Base-by-base conservation (phyloP, 208 protist genomes). In the Crithidia sp. region DNA sequence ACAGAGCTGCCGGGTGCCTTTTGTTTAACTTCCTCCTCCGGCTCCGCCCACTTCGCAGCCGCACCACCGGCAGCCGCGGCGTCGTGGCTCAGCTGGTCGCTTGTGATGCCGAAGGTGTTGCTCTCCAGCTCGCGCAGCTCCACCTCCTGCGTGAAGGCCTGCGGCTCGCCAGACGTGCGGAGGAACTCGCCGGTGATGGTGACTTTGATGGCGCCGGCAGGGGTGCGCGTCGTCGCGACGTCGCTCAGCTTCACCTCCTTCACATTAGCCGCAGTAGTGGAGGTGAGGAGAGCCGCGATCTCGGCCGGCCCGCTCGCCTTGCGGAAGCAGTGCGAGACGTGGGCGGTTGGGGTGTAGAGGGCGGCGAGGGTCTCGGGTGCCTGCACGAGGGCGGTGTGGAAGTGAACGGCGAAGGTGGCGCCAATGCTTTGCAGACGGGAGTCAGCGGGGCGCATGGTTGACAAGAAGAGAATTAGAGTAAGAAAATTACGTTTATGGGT, bases 371-470 rank as follows among this genome's bases (percentile, higher is more conserved):
- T 63, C 59, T 67, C 66, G 2, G 87, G 86, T n/a, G 59, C 28
- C 69, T 89, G 55, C 65, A 92, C 83, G 10, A 96, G 72, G 13
- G 68, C 49, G 16, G 79, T 89, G 82, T 92, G 93, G 80, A 93
- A 96, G 54, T 81, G 82, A 52, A 68, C 66, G 37, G 85, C 83
- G 56, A 96, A 96, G 68, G 76, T 92, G 7, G 79, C 89, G 10
- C 79, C 88, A 43, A 96, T 66, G 67, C 71, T 76, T 50, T 82
- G 75, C 54, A 71, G 67, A 39, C 66, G 69, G 39, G 59, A 54
- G 43, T 77, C 68, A 53, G 56, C n/a, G 4, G 47, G 59, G 16
- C n/a, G 59, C 67, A 76, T 67, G 62, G 58, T 60, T 61, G 41
- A n/a, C n/a, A n/a, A 28, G 28, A 28, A 28, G 28, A 28, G 28